phyloP scores from a whole-genome alignment of 768 basidiomycete species.

The Lactarius psammicola region DNA sequence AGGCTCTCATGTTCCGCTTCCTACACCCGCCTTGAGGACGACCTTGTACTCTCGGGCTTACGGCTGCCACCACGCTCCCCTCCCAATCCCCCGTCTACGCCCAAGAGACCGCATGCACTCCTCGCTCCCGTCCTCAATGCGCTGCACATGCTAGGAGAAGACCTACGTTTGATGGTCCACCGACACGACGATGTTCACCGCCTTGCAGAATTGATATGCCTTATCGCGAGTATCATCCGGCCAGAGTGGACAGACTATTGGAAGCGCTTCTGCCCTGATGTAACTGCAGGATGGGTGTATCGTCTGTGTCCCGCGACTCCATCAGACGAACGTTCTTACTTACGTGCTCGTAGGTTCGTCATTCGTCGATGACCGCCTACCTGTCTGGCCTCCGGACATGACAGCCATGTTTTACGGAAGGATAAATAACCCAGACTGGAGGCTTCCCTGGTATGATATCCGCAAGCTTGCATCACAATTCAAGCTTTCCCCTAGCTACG shows the following conservation, averaged over 20 bases:
- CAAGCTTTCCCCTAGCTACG: conserved; percentile 52
- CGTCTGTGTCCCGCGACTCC: conserved; percentile 24
- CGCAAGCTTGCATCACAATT: conserved; percentile 47
- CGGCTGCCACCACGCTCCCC: conserved; percentile 35
- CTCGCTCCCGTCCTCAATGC: conserved; percentile 65
- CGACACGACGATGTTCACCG: conserved; percentile 53
- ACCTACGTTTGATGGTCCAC: conserved; percentile 57
- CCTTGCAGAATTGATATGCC: conserved; percentile 63
- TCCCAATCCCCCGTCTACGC: not conserved
- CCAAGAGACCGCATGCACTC: conserved; percentile 41
- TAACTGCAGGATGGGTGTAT: conserved; percentile 53
- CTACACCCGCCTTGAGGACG: conserved; percentile 53
- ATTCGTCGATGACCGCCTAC: conserved; percentile 65
- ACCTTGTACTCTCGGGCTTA: conserved; percentile 53
- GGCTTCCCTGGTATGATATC: conserved; percentile 44
- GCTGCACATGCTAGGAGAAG: conserved; percentile 77
- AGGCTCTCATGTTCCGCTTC: conserved; percentile 45
- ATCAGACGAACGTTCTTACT: conserved; percentile 16
- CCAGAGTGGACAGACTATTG: conserved; percentile 94
- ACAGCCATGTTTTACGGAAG: conserved; percentile 58
- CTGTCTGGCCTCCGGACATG: conserved; percentile 77
- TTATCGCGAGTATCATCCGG: conserved; percentile 58
- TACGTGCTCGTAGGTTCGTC: conserved; percentile 32
- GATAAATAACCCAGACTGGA: conserved; percentile 66
- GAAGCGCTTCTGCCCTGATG: conserved; percentile 74